Conservation (phyloP, 306 rosid genomes). For the Malus orientalis region DNA sequence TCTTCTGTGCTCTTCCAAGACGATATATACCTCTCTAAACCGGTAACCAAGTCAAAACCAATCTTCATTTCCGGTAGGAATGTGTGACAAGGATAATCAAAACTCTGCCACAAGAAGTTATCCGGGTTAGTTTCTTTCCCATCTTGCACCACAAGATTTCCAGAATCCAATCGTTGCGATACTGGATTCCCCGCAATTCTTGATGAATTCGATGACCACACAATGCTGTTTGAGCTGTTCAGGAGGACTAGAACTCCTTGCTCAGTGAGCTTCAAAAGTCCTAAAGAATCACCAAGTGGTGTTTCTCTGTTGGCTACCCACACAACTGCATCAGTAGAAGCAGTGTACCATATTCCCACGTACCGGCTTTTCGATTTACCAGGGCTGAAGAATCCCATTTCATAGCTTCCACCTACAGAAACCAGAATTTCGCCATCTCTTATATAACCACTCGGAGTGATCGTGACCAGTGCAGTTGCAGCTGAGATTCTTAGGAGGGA, state of each 20-base stretch:
- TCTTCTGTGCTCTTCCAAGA: conserved; percentile 40
- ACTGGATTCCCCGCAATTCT: background rate
- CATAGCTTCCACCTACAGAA: background rate
- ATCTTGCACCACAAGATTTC: conserved; percentile 36
- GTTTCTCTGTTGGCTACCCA: conserved; percentile 19
- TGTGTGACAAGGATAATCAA: conserved; percentile 18
- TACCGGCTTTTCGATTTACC: background rate
- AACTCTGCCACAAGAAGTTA: conserved; percentile 33
- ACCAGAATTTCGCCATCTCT: background rate
- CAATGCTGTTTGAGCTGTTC: conserved; percentile 1
- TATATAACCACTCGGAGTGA: background rate
- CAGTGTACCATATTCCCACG: conserved; percentile 11
- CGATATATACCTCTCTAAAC: conserved; percentile 13
- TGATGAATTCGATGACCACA: conserved; percentile 41
- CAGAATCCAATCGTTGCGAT: conserved; percentile 12
- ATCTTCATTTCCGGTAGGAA: conserved; percentile 8
- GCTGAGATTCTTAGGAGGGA: background rate
- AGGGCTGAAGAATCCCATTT: conserved; percentile 19
- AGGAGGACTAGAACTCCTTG: conserved; percentile 7
- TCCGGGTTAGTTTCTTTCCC: background rate
- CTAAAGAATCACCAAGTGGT: conserved; percentile 10
- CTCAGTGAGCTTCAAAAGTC: conserved; percentile 4
- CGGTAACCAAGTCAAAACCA: conserved; percentile 30
- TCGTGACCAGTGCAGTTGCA: background rate
- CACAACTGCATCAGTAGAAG: background rate